phyloP scores from a whole-genome alignment of 2,329 filamentous ascomycete species.

The Claviceps humidiphila region DNA sequence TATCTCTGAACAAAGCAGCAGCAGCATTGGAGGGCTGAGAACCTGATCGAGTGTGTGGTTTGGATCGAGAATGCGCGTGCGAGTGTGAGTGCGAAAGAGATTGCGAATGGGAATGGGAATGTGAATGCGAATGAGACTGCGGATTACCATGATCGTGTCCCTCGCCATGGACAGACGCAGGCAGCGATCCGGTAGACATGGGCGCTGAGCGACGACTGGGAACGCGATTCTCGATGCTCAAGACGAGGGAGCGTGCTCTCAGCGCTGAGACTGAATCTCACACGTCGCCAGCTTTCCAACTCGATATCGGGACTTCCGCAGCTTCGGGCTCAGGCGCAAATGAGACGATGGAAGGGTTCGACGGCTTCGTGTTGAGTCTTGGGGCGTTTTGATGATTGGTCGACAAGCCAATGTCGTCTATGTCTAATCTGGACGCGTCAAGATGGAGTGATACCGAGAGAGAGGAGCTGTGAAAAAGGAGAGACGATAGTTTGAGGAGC shows the following conservation, averaged over 20 bases:
- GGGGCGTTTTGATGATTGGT: no score
- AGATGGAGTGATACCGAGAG: no score
- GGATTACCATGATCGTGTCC: slow-evolving; percentile 15
- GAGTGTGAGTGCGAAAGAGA: slow-evolving; percentile 6
- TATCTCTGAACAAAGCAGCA: slow-evolving; percentile 16
- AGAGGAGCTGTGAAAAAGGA: background rate
- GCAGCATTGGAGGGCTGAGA: slow-evolving; percentile 20
- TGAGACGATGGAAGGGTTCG: no score
- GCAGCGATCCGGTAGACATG: slow-evolving; percentile 20
- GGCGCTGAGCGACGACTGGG: slow-evolving; percentile 27
- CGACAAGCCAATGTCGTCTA: no score
- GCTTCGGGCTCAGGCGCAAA: no score
- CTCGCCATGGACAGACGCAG: slow-evolving; percentile 19
- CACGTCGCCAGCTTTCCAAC: background rate
- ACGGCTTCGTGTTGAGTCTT: no score
- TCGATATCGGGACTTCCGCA: background rate
- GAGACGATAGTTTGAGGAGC: background rate
- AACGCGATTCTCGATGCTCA: slow-evolving; percentile 29
- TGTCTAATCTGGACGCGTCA: no score
- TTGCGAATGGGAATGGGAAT: slow-evolving; percentile 10
- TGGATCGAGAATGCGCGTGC: slow-evolving; percentile 15
- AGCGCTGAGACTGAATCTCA: background rate
- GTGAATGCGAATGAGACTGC: slow-evolving; percentile 15
- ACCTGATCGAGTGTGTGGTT: slow-evolving; percentile 17
- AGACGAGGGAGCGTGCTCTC: slow-evolving; percentile 29